These are phyloP conservation scores for Tolypocladium album DNA, from an alignment of 2,329 filamentous ascomycete genomes.

Conservation along the genomic window DNA sequence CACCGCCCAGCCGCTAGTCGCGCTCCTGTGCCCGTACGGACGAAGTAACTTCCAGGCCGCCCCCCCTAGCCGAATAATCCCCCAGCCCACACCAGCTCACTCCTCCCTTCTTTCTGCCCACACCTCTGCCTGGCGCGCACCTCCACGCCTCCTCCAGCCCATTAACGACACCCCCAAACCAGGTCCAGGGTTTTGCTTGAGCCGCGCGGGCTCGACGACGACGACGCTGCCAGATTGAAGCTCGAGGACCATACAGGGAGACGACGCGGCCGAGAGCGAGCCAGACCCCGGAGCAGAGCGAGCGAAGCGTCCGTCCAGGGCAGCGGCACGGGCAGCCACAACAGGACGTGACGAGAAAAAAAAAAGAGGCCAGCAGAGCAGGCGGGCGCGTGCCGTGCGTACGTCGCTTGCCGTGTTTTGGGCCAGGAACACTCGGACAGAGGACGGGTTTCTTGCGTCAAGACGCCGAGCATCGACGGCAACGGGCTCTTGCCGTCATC, in stretches of 20 bases:
- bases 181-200: slow-evolving; percentile 16
- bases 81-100: slow-evolving; percentile 13
- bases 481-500: background rate
- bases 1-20: background rate
- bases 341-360: background rate
- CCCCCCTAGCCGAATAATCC: slow-evolving; percentile 7
- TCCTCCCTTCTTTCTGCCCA: slow-evolving; percentile 19
- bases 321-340: background rate
- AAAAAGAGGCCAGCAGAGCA: background rate
- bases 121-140: slow-evolving; percentile 21
- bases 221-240: slow-evolving; percentile 3
- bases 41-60: background rate
- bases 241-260: background rate
- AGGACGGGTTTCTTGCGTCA: background rate
- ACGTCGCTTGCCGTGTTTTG: background rate
- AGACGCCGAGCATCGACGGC: background rate
- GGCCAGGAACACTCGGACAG: background rate
- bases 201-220: slow-evolving; percentile 7
- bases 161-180: slow-evolving; percentile 30
- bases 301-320: background rate
- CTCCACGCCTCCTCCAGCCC: slow-evolving; percentile 28
- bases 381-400: background rate
- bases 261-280: slow-evolving; percentile 1
- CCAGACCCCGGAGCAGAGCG: background rate
- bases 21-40: background rate